Evolutionary conservation across 164 flowering plant species (phyloP), one percentile per base, ranked within the genome.

Genomic region (Litsea cubeba): DNA sequence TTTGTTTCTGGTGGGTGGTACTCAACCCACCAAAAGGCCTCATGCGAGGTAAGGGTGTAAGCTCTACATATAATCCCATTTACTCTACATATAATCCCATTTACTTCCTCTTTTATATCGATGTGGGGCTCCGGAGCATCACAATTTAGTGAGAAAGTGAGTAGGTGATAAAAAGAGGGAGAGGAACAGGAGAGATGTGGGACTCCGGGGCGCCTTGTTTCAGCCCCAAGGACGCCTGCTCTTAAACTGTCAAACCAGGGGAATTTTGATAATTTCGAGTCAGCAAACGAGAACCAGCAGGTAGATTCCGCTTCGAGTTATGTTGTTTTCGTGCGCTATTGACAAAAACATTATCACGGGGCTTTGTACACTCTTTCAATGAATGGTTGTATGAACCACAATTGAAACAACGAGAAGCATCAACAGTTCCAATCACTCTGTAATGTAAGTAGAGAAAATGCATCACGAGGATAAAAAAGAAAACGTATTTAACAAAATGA

Each of bases 371-470:
- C 62, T 92, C 95, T 83, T 85, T 96, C 76, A 96, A 62, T n/a
- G 99, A 79, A 86, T 96, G 99, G 81, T 72, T 92, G 72, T 94
- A 96, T 14, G 98, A 89, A 78, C 90, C 85, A 81, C 99, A 96
- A 76, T 96, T 96, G 84, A 96, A 96, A 79, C 98, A 96, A 26
- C 99, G 95, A 66, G 91, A 77, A 51, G 87, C 86, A 76, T 89
- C 91, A 60, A 79, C 30, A 24, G 85, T 79, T 72, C 86, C 91
- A 85, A 81, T 71, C 17, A 81, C 86, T 73, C 97, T 93, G 69
- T 69, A 77, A 70, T 22, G 62, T 57, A 74, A 51, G 11, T 46
- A 46, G 65, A 49, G 54, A n/a, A 67, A 54, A n/a, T n/a, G n/a
- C n/a, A n/a, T n/a, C n/a, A n/a, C 26, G 32, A 40, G 22, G 26